Conservation (phyloP, 2,329 filamentous ascomycete species). For the Xylariaceae sp. region DNA sequence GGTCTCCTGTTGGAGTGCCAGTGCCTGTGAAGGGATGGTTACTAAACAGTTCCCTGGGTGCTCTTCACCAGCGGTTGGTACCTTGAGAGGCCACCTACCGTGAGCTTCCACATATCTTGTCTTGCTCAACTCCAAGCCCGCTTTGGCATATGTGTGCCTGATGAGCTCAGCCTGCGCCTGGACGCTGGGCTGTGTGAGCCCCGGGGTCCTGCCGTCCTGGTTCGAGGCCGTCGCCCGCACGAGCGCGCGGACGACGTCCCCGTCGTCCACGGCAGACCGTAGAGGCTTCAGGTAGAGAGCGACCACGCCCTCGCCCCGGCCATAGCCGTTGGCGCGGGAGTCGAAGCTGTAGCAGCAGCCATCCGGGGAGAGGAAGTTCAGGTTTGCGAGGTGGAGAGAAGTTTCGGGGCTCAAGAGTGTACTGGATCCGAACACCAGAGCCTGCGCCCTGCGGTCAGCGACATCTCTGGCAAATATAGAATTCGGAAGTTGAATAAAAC, state of each 20-base stretch:
- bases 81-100: constrained; percentile 8
- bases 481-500: no score
- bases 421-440: constrained; percentile 26
- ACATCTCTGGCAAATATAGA: no score
- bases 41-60: no score
- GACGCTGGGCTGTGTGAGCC: constrained; percentile 21
- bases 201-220: constrained; percentile 23
- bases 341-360: constrained; percentile 21
- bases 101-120: constrained; percentile 27
- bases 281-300: constrained; percentile 44
- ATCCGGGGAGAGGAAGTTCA: constrained; percentile 33
- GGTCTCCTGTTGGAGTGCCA: constrained; percentile 34
- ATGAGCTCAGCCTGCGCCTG: constrained; percentile 26
- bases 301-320: constrained; percentile 43
- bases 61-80: constrained; percentile 2
- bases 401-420: constrained; percentile 24
- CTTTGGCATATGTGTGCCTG: constrained; percentile 23
- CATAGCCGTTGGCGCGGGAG: constrained; percentile 25
- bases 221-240: constrained; percentile 25
- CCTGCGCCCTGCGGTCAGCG: no score
- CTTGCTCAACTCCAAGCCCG: constrained; percentile 11
- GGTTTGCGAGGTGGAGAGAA: constrained; percentile 17
- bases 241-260: constrained; percentile 30
- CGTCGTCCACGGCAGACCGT: constrained; percentile 34
- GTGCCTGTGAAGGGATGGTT: no score